Evolutionary conservation across 164 flowering plant genomes (phyloP), one percentile per base, ranked within the genome.

Genomic region (Stephania yunnanensis): DNA sequence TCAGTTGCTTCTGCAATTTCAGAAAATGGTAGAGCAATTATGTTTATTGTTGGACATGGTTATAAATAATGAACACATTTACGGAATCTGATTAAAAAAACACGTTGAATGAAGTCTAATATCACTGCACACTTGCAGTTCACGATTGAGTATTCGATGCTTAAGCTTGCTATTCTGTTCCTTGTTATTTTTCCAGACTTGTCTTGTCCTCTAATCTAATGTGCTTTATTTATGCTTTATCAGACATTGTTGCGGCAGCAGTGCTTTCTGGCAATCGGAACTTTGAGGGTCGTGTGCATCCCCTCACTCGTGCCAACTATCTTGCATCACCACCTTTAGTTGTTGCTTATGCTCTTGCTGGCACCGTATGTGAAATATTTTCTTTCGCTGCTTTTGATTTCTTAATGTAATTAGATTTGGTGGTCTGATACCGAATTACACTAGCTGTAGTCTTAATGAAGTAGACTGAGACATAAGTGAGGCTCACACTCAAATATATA

Each of bases 291-390:
- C 97, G 99, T 79, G 95, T 95, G 46, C 99, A 95, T 85, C 96
- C 99, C 58, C 82, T 95, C 76, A 95, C 99, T 64, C 85, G 98
- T 72, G 99, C 99, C 11, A 95, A 95, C 79, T 93, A 95, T 78
- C 96, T 95, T 84, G 97, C 95, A 65, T 95, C 97, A 31, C 99
- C 99, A 80, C 99, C 98, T n/a, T 82, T 95, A 25, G 99, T 95
- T 72, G 97, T 95, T 71, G 99, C 99, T 2, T 95, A 93, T 83
- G 99, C 98, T 65, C 92, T 95, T 79, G 98, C 97, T 85, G 99
- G 99, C 78, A 95, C 98, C 73, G 98, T 93, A 83, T 69, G 76
- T 71, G 55, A 15, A 52, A 22, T 29, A 61, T 10, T 50, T 61
- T 61, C 36, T 5, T 67, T 76, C 48, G 20, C 0, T 20, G 20